Conservation (phyloP, 805 yeast species). For the Debaryomyces prosopidis region DNA sequence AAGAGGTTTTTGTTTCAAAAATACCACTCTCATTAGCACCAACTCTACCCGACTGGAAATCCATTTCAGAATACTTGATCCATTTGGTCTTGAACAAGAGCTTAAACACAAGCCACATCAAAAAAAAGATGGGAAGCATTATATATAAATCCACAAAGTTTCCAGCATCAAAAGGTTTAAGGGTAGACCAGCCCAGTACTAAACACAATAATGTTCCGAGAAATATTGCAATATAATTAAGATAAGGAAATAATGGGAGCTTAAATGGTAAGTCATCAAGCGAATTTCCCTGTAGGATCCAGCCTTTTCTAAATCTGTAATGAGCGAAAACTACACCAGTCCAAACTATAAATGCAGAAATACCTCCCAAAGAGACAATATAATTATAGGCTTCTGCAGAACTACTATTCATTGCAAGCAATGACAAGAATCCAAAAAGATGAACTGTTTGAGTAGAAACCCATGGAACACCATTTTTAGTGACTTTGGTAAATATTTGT, state of each 20-base stretch:
- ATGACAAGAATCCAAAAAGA: conserved; percentile 17
- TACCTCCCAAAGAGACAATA: conserved; percentile 19
- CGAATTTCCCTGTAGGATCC: conserved; percentile 16
- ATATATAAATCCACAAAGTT: conserved; percentile 21
- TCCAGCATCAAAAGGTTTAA: conserved; percentile 19
- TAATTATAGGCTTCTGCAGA: conserved; percentile 18
- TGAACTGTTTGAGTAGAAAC: conserved; percentile 13
- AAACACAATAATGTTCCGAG: conserved; percentile 16
- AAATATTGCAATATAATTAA: conserved; percentile 12
- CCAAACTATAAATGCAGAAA: conserved; percentile 23
- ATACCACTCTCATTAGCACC: too few species aligned
- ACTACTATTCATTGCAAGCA: conserved; percentile 15
- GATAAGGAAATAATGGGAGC: conserved; percentile 18
- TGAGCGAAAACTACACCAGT: conserved; percentile 19
- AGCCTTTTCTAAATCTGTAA: conserved; percentile 19
- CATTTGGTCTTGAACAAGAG: conserved; percentile 35
- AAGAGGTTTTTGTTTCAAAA: not conserved
- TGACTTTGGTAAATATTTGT: conserved; percentile 7
- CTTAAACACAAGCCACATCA: conserved; percentile 36
- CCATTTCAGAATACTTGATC: conserved; percentile 44
- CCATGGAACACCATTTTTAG: conserved; percentile 13
- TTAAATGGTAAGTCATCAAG: conserved; percentile 14
- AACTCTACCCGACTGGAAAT: conserved; percentile 45
- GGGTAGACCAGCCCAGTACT: conserved; percentile 24
- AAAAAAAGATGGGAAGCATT: conserved; percentile 15